Percentiles rank a stretch among this genome's conserved stretches.
Evolutionary conservation across 2,329 filamentous ascomycete species (phyloP).

Genomic region (Trichoderma endophyticum): DNA sequence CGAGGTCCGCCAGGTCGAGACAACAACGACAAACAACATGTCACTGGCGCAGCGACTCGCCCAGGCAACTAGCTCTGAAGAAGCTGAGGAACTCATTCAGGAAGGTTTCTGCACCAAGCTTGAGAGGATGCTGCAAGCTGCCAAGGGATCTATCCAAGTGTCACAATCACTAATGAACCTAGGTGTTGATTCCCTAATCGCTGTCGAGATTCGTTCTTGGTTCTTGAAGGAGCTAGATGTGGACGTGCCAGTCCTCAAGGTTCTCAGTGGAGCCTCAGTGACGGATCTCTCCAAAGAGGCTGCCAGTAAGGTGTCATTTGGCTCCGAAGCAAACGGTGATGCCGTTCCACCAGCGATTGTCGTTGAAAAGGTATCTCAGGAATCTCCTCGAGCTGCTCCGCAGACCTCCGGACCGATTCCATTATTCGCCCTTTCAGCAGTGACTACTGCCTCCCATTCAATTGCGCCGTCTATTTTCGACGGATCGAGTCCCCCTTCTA

Average conservation of each 20-base stretch:
- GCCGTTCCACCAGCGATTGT: not conserved
- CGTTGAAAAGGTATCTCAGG: not conserved
- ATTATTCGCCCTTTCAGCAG: not conserved
- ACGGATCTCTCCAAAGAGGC: not conserved
- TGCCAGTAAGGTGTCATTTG: not conserved
- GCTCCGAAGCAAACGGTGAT: not conserved
- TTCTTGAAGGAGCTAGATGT: constrained; percentile 42
- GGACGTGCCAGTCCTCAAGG: constrained; percentile 45
- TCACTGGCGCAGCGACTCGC: constrained; percentile 30
- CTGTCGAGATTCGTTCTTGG: constrained; percentile 44
- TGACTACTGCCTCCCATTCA: not conserved
- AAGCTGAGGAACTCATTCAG: not conserved
- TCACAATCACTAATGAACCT: constrained; percentile 24
- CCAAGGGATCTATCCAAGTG: not conserved
- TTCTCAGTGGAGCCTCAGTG: constrained; percentile 26
- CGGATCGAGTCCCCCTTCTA: not conserved
- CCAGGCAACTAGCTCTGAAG: constrained; percentile 22
- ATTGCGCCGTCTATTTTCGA: not conserved
- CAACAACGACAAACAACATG: not conserved
- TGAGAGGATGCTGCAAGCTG: constrained; percentile 22
- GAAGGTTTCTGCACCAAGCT: constrained; percentile 22
- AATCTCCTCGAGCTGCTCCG: not conserved
- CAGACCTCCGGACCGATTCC: not conserved
- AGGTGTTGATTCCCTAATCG: constrained; percentile 31
- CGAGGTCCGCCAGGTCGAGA: not conserved